Conservation (phyloP, 2,329 filamentous ascomycete genomes). For the Hirsutella thompsonii region DNA sequence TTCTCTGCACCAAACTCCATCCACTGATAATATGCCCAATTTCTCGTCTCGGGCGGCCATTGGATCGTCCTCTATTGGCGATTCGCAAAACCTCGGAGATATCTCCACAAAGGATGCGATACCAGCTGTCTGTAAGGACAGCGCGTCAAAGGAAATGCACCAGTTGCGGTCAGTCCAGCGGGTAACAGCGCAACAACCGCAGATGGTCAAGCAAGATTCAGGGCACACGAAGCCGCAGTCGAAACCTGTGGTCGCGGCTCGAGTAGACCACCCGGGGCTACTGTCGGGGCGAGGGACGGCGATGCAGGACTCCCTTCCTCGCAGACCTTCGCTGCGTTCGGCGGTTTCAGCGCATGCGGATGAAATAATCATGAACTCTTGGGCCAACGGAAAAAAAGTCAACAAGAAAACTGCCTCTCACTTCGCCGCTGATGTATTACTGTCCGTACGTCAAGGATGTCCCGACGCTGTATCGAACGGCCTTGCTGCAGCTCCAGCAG, state of each 20-base stretch:
- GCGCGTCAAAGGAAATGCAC: too few species aligned
- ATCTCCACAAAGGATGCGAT: constrained; percentile 52
- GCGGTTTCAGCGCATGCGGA: constrained; percentile 56
- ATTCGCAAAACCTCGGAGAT: constrained; percentile 58
- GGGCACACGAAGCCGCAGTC: too few species aligned
- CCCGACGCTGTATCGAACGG: constrained; percentile 46
- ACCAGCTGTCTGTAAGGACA: too few species aligned
- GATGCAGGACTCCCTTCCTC: too few species aligned
- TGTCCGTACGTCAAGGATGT: constrained; percentile 55
- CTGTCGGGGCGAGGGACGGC: too few species aligned
- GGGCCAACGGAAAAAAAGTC: constrained; percentile 51
- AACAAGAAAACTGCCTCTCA: constrained; percentile 49
- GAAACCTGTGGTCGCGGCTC: too few species aligned
- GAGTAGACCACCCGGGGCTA: too few species aligned
- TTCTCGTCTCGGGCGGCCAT: neutral
- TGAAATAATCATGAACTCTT: constrained; percentile 52
- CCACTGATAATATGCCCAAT: neutral
- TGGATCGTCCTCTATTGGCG: constrained; percentile 50
- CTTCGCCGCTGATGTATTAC: constrained; percentile 60
- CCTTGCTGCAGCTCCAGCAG: constrained; percentile 29
- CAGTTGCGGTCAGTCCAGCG: too few species aligned
- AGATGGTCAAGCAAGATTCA: too few species aligned
- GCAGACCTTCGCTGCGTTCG: too few species aligned
- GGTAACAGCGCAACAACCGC: too few species aligned
- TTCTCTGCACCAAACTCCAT: constrained; percentile 1